Evolutionary conservation across 2,329 filamentous ascomycete species (phyloP).

Genomic region (Aspergillus persii): DNA sequence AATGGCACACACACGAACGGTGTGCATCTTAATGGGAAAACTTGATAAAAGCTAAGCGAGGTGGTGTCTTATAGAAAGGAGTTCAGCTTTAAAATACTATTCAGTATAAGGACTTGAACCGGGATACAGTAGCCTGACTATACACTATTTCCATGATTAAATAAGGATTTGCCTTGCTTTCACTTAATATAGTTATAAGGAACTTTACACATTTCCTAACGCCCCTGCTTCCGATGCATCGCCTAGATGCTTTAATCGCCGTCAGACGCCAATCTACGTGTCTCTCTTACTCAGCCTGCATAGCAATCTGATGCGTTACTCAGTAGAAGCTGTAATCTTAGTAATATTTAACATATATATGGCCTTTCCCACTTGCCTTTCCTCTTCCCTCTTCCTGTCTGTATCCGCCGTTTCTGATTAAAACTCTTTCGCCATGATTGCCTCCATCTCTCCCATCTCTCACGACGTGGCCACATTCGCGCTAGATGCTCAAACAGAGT

Average conservation of each 20-base stretch:
- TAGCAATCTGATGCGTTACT: neutral
- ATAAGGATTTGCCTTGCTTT: no score
- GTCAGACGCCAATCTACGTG: neutral
- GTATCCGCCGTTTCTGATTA: neutral
- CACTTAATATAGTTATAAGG: no score
- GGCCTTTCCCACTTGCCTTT: neutral
- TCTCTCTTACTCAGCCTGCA: neutral
- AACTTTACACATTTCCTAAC: no score
- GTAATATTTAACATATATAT: neutral
- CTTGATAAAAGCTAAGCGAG: neutral
- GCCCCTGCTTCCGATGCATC: no score
- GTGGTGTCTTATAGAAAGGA: neutral
- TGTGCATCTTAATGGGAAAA: neutral
- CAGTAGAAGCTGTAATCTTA: neutral
- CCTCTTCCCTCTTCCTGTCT: neutral
- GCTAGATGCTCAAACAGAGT: constrained; percentile 23
- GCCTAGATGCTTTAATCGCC: neutral
- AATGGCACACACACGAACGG: neutral
- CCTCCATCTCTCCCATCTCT: neutral
- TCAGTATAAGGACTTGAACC: no score
- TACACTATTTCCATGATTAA: no score
- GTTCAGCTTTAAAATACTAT: neutral
- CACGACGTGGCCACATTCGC: constrained; percentile 24
- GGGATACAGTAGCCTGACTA: no score
- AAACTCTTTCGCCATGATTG: neutral